Conservation (phyloP, 1,139 yeast genomes). For the Yamadazyma trypodendri region DNA sequence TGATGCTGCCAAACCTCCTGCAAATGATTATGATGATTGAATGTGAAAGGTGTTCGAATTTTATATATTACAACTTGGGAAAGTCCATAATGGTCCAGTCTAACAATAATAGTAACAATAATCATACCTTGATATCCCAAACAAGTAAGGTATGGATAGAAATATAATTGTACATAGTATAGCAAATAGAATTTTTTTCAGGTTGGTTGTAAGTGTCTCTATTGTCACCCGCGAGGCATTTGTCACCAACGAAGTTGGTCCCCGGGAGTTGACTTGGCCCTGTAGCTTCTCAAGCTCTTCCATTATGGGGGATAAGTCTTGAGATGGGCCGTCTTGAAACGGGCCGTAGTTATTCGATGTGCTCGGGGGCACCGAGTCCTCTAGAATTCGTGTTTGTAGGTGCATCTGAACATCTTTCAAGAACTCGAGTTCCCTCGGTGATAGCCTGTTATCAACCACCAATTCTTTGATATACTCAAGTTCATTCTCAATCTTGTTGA, state of each 20-base stretch:
- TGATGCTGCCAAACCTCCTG: slow-evolving; percentile 84
- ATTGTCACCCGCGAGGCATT: no score
- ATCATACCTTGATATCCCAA: slow-evolving; percentile 32
- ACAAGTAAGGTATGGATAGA: slow-evolving; percentile 22
- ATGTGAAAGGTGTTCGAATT: not conserved
- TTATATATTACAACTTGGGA: slow-evolving; percentile 12
- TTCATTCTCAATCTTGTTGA: slow-evolving; percentile 10
- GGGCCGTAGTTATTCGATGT: no score
- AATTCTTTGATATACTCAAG: slow-evolving; percentile 10
- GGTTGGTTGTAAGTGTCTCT: no score
- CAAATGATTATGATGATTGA: slow-evolving; percentile 83
- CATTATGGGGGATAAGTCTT: slow-evolving; percentile 9
- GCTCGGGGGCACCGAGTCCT: no score
- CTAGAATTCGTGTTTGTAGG: slow-evolving; percentile 7
- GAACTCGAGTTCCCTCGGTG: slow-evolving; percentile 8
- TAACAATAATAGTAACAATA: slow-evolving; percentile 41
- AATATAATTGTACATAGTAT: slow-evolving; percentile 16
- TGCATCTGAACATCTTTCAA: slow-evolving; percentile 10
- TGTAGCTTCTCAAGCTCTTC: slow-evolving; percentile 13
- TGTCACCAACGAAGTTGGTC: not conserved
- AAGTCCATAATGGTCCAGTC: no score
- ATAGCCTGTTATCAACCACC: slow-evolving; percentile 7
- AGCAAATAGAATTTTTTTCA: slow-evolving; percentile 6
- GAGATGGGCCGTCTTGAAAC: not conserved
- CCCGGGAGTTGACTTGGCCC: slow-evolving; percentile 7